A percentile compares a stretch with the other conserved stretches of the same genome.
Evolutionary conservation across 306 rosid species (phyloP).

Genomic region (Cicer judaicum): DNA sequence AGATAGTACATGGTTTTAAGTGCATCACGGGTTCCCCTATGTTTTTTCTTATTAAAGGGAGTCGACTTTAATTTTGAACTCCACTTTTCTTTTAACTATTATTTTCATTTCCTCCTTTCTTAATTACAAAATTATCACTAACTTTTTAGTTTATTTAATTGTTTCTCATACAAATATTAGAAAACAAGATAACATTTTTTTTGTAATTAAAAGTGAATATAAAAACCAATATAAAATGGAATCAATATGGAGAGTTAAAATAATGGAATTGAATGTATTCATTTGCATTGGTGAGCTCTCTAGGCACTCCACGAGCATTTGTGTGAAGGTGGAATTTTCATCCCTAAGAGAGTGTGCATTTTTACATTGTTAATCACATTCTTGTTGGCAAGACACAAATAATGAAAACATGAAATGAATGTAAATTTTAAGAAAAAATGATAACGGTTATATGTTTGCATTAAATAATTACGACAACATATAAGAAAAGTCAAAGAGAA

Average conservation of each 20-base stretch:
- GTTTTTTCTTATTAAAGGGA: neutral
- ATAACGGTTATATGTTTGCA: neutral
- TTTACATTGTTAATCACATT: constrained; percentile 50
- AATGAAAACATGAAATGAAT: constrained; percentile 23
- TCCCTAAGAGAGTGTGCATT: constrained; percentile 32
- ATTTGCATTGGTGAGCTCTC: constrained; percentile 42
- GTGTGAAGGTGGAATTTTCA: neutral
- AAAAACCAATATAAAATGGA: neutral
- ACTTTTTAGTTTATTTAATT: neutral
- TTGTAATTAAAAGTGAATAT: no score
- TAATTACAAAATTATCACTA: neutral
- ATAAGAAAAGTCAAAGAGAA: constrained; percentile 9
- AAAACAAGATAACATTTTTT: no score
- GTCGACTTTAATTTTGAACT: neutral
- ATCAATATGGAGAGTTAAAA: constrained; percentile 30
- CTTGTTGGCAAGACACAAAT: constrained; percentile 47
- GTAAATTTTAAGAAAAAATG: neutral
- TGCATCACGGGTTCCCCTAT: neutral
- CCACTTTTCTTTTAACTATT: neutral
- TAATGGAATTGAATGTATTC: constrained; percentile 49
- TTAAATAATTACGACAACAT: neutral
- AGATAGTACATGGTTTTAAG: neutral
- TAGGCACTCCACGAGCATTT: constrained; percentile 46
- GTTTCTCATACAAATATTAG: neutral
- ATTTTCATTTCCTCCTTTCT: neutral